These are phyloP conservation scores for Musa troglodytarum DNA, from an alignment of 176 grass and related monocot genomes.

Conservation along the genomic window DNA sequence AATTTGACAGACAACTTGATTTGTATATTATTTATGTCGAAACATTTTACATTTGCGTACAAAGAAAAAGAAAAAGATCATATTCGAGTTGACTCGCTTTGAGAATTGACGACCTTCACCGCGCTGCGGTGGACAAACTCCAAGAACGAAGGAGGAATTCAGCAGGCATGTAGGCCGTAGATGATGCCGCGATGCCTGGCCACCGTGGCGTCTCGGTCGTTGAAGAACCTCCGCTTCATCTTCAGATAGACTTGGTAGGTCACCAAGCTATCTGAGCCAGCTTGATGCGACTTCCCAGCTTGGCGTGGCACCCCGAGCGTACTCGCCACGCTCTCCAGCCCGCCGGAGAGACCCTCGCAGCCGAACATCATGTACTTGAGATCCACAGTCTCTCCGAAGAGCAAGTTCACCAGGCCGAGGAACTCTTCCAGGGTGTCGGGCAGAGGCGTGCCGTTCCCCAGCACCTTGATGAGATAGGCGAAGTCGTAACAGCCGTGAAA, in stretches of 20 bases:
- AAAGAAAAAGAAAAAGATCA: too few relatives aligned
- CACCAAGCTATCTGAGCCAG: slow-evolving; percentile 28
- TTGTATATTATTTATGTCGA: too few relatives aligned
- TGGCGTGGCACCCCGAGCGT: slow-evolving; percentile 4
- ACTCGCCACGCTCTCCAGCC: slow-evolving; percentile 3
- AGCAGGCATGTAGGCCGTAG: too few relatives aligned
- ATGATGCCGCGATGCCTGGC: too few relatives aligned
- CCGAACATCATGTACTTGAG: slow-evolving; percentile 26
- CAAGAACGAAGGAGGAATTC: too few relatives aligned
- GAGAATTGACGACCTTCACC: too few relatives aligned
- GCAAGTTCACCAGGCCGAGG: neutral
- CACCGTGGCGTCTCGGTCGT: neutral
- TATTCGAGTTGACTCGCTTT: too few relatives aligned
- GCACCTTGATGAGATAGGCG: neutral
- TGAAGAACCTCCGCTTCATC: slow-evolving; percentile 17
- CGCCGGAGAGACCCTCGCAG: slow-evolving; percentile 12
- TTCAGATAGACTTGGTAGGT: slow-evolving; percentile 15
- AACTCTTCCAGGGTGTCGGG: slow-evolving; percentile 19
- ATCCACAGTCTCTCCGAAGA: slow-evolving; percentile 5
- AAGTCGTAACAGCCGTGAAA: neutral
- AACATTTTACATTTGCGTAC: too few relatives aligned
- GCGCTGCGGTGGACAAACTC: too few relatives aligned
- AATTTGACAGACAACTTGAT: too few relatives aligned
- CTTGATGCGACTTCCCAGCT: slow-evolving; percentile 24
- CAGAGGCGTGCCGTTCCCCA: neutral